Conservation (phyloP, 2,329 filamentous ascomycete species). For the Dactylella cylindrospora region DNA sequence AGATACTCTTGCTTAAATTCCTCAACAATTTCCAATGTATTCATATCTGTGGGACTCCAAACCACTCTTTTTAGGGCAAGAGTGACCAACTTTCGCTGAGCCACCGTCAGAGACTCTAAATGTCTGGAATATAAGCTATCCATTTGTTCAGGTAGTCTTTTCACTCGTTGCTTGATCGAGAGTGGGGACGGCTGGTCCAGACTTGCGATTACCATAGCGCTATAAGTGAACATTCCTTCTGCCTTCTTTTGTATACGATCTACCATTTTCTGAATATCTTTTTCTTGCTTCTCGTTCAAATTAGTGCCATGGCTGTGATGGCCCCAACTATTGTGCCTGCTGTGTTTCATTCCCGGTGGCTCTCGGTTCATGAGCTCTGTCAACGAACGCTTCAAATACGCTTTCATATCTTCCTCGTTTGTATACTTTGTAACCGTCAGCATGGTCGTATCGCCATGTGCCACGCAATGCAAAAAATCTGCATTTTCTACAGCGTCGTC, state of each 20-base stretch:
- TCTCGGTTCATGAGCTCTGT: constrained; percentile 19
- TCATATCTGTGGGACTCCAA: constrained; percentile 18
- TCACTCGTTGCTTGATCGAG: constrained; percentile 25
- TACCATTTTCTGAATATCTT: constrained; percentile 23
- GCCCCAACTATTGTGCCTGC: not conserved
- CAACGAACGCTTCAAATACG: constrained; percentile 17
- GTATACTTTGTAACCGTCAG: constrained; percentile 20
- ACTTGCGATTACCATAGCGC: constrained; percentile 33
- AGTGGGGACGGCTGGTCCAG: constrained; percentile 26
- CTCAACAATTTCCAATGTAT: constrained; percentile 26
- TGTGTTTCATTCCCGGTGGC: not conserved
- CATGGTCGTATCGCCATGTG: constrained; percentile 12
- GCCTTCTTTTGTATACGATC: constrained; percentile 24
- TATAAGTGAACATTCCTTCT: constrained; percentile 36
- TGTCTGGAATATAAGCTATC: constrained; percentile 26
- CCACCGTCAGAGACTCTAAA: constrained; percentile 20
- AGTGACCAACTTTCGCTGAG: constrained; percentile 19
- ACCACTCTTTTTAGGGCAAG: constrained; percentile 18
- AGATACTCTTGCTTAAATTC: constrained; percentile 25
- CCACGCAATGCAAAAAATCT: not conserved
- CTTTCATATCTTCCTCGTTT: constrained; percentile 26
- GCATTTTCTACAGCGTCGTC: not conserved
- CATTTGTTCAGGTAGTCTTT: constrained; percentile 28
- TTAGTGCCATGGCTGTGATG: not conserved
- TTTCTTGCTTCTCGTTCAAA: constrained; percentile 7